Percentiles rank a stretch among this genome's conserved stretches.
phyloP scores from a whole-genome alignment of 345 rosid genomes.

The Eucalyptus erythrocorys region DNA sequence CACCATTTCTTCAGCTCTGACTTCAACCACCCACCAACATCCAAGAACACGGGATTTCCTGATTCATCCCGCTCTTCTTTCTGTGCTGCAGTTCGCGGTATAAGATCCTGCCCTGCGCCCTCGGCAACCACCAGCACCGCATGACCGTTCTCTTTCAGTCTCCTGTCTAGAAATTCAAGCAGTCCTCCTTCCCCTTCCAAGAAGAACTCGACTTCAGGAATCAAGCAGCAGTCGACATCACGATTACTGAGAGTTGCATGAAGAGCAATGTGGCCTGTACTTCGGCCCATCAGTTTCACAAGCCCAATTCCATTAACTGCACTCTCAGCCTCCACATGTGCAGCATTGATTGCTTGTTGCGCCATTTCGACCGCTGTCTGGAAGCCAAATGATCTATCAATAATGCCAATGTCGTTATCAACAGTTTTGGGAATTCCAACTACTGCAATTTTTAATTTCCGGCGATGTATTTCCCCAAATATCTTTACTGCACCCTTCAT shows the following conservation, averaged over 20 bases:
- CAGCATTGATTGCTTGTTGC: conserved; percentile 73
- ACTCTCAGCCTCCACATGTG: conserved; percentile 88
- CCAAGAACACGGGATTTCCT: conserved; percentile 70
- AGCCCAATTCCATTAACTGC: conserved; percentile 85
- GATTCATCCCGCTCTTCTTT: conserved; percentile 75
- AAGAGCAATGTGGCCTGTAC: conserved; percentile 88
- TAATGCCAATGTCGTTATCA: conserved; percentile 81
- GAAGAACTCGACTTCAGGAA: conserved; percentile 67
- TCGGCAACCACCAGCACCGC: conserved; percentile 84
- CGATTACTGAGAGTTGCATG: conserved; percentile 87
- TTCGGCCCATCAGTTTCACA: conserved; percentile 89
- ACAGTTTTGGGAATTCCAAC: conserved; percentile 78
- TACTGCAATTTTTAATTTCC: conserved; percentile 42
- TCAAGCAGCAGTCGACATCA: conserved; percentile 86
- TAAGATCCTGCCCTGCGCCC: conserved; percentile 82
- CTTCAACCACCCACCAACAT: conserved; percentile 76
- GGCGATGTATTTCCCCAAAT: conserved; percentile 33
- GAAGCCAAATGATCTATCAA: conserved; percentile 87
- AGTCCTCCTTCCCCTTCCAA: conserved; percentile 71
- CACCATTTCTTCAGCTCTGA: conserved; percentile 70
- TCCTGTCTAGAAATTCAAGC: conserved; percentile 49
- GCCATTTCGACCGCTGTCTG: conserved; percentile 95
- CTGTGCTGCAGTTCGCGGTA: conserved; percentile 56
- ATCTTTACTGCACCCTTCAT: conserved; percentile 78
- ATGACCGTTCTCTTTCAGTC: conserved; percentile 49